Evolutionary conservation across 768 basidiomycete genomes (phyloP).

Genomic region (Pleurotus giganteus): DNA sequence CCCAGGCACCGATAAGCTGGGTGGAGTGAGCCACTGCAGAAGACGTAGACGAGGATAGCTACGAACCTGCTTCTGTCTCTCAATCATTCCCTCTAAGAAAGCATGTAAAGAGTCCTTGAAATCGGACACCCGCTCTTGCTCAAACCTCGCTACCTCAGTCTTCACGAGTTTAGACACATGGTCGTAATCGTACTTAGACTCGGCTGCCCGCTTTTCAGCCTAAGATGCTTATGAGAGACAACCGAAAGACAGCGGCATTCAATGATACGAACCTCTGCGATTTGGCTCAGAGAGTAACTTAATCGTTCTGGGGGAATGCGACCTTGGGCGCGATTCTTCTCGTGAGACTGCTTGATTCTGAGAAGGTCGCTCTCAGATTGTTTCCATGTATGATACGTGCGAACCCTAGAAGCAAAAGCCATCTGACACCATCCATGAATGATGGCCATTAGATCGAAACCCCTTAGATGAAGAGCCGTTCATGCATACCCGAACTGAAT

Average conservation of each 20-base stretch:
- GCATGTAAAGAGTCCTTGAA: slow-evolving; percentile 83
- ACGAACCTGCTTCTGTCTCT: slow-evolving; percentile 75
- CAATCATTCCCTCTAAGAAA: slow-evolving; percentile 86
- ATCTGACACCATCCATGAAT: slow-evolving; percentile 45
- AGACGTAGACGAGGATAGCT: not conserved
- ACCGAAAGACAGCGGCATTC: not conserved
- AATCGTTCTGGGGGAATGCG: slow-evolving; percentile 67
- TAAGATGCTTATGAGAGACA: slow-evolving; percentile 25
- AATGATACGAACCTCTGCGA: slow-evolving; percentile 65
- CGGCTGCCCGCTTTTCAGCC: slow-evolving; percentile 83
- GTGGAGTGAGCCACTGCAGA: slow-evolving; percentile 1
- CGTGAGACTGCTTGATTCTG: slow-evolving; percentile 73
- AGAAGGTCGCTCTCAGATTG: slow-evolving; percentile 71
- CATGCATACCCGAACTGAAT: slow-evolving; percentile 73
- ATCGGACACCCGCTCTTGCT: slow-evolving; percentile 90
- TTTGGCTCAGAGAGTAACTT: slow-evolving; percentile 70
- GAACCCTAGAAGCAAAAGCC: slow-evolving; percentile 85
- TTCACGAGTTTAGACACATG: slow-evolving; percentile 86
- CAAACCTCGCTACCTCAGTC: slow-evolving; percentile 85
- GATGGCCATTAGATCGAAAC: not conserved
- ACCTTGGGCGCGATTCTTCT: slow-evolving; percentile 79
- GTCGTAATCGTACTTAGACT: slow-evolving; percentile 87
- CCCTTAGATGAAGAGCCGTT: not conserved
- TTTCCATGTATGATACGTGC: slow-evolving; percentile 81
- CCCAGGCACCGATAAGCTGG: slow-evolving; percentile 78